Conservation (phyloP, 1,284 basidiomycete species). For the Papiliotrema laurentii region DNA sequence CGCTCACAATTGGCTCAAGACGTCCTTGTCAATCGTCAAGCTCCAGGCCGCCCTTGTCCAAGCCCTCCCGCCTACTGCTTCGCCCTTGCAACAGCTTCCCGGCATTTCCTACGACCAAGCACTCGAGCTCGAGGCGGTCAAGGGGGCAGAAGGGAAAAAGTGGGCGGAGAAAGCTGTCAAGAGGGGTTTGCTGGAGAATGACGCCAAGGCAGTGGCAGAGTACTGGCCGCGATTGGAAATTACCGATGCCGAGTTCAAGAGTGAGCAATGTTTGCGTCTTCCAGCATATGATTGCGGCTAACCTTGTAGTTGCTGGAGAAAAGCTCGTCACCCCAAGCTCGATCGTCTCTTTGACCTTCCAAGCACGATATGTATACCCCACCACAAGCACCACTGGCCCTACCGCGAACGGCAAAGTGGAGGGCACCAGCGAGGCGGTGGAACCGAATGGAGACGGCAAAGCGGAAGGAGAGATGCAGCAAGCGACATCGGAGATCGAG, state of each 20-base stretch:
- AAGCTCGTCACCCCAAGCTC: conserved; percentile 80
- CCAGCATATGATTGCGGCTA: conserved; percentile 1
- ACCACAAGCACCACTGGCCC: conserved; percentile 10
- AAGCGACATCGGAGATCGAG: conserved; percentile 15
- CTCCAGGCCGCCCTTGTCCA: conserved; percentile 82
- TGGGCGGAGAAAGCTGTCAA: conserved; percentile 50
- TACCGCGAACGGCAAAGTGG: neutral
- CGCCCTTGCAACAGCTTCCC: conserved; percentile 69
- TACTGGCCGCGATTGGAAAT: conserved; percentile 75
- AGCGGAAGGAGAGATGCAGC: conserved; percentile 15
- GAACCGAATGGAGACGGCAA: conserved; percentile 4
- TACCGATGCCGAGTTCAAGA: conserved; percentile 81
- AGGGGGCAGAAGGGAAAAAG: conserved; percentile 54
- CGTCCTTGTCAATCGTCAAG: conserved; percentile 72
- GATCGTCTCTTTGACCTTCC: conserved; percentile 82
- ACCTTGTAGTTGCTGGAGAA: conserved; percentile 92
- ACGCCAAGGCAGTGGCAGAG: conserved; percentile 65
- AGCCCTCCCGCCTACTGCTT: conserved; percentile 63
- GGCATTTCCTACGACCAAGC: conserved; percentile 55
- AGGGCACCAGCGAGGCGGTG: conserved; percentile 8
- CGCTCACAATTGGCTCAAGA: conserved; percentile 86
- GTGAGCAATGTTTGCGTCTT: conserved; percentile 49
- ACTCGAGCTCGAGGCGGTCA: conserved; percentile 51
- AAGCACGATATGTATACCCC: conserved; percentile 49
- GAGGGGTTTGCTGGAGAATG: conserved; percentile 54